Evolutionary conservation across 768 basidiomycete genomes (phyloP).

Genomic region (Dioszegia hungarica): DNA sequence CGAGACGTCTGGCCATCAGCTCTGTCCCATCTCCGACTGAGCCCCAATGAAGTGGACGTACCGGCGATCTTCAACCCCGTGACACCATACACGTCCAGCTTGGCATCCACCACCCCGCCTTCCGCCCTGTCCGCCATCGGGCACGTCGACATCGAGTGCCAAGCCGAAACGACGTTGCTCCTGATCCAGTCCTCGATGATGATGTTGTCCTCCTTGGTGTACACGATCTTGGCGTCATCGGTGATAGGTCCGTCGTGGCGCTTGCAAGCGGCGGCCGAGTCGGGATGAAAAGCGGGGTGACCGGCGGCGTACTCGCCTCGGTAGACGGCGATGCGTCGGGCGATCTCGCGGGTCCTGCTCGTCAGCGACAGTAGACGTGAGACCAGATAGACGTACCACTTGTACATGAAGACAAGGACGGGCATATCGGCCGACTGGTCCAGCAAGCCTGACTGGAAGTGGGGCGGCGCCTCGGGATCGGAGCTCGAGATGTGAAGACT

Average conservation of each 20-base stretch:
- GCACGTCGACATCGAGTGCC: slow-evolving; percentile 19
- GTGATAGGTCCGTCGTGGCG: neutral
- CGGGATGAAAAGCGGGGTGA: slow-evolving; percentile 19
- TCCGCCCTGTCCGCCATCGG: slow-evolving; percentile 1
- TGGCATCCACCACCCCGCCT: slow-evolving; percentile 14
- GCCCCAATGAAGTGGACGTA: slow-evolving; percentile 2
- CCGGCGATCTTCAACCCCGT: slow-evolving; percentile 19
- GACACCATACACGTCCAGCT: slow-evolving; percentile 18
- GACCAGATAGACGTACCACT: slow-evolving; percentile 6
- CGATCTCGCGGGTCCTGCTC: slow-evolving; percentile 17
- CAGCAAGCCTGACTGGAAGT: slow-evolving; percentile 18
- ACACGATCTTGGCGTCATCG: slow-evolving; percentile 7
- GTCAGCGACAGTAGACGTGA: neutral
- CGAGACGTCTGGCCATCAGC: slow-evolving; percentile 12
- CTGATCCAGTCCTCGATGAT: slow-evolving; percentile 23
- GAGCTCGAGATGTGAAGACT: slow-evolving; percentile 19
- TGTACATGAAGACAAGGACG: slow-evolving; percentile 16
- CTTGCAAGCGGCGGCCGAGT: slow-evolving; percentile 6
- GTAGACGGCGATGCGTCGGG: slow-evolving; percentile 19
- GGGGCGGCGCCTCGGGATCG: slow-evolving; percentile 16
- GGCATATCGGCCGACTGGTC: slow-evolving; percentile 20
- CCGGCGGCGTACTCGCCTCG: slow-evolving; percentile 12
- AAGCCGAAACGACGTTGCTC: slow-evolving; percentile 19
- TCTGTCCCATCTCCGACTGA: too few relatives aligned
- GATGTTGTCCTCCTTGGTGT: slow-evolving; percentile 23